Percentiles rank a stretch among this genome's conserved stretches.
Conservation (phyloP, 108 stramenopile genomes). For the Fragilaria radians region DNA sequence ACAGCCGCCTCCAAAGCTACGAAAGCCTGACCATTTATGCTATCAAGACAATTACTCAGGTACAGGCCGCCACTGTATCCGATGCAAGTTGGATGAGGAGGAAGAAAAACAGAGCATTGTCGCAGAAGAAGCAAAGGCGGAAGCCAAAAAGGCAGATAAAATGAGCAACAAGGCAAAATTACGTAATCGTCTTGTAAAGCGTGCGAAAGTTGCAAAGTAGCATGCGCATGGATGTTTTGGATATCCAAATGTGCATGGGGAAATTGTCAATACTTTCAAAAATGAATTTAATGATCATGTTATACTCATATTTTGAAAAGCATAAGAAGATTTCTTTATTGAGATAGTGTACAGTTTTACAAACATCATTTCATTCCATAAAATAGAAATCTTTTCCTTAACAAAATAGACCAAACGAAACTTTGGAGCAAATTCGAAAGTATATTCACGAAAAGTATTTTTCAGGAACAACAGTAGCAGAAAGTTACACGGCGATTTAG, state of each 20-base stretch:
- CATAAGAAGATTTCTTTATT: too few relatives aligned
- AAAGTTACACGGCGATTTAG: too few relatives aligned
- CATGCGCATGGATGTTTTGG: not conserved
- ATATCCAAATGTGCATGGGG: not conserved
- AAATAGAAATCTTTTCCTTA: too few relatives aligned
- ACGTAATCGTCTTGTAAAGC: slow-evolving; percentile 46
- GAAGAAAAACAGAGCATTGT: slow-evolving; percentile 38
- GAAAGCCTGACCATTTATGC: slow-evolving; percentile 65
- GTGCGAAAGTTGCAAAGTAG: slow-evolving; percentile 16
- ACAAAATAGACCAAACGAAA: too few relatives aligned
- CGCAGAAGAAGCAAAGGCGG: slow-evolving; percentile 37
- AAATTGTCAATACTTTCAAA: too few relatives aligned
- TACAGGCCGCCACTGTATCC: slow-evolving; percentile 48
- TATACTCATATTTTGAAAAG: too few relatives aligned
- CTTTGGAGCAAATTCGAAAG: too few relatives aligned
- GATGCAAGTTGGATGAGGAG: slow-evolving; percentile 67
- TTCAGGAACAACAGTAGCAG: too few relatives aligned
- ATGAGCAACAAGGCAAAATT: slow-evolving; percentile 21
- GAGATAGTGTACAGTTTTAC: too few relatives aligned
- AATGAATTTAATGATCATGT: too few relatives aligned
- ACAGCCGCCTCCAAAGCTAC: slow-evolving; percentile 44
- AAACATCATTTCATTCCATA: too few relatives aligned
- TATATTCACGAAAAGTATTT: too few relatives aligned
- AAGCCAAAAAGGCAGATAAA: slow-evolving; percentile 41
- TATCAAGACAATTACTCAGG: slow-evolving; percentile 52